phyloP scores from a whole-genome alignment of 257 asterid genomes.

The Solanum chilense region DNA sequence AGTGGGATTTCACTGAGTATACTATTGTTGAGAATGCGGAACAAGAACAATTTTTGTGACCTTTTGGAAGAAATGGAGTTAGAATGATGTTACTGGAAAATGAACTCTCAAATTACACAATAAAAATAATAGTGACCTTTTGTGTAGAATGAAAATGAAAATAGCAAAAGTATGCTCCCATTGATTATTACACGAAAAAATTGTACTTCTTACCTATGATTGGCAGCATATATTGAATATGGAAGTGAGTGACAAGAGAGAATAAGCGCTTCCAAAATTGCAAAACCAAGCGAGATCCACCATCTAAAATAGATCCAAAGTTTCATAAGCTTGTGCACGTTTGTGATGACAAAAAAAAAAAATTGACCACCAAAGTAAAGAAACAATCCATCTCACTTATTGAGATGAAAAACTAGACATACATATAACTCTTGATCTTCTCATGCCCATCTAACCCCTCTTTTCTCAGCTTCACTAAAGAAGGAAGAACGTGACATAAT shows the following conservation, averaged over 20 bases:
- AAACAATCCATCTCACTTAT: conserved; percentile 61
- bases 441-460: conserved; percentile 99
- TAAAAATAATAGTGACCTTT: background rate
- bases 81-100: background rate
- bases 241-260: conserved; percentile 88
- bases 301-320: conserved; percentile 52
- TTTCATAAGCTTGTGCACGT: conserved; percentile 2
- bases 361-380: background rate
- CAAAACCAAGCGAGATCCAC: conserved; percentile 97
- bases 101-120: background rate
- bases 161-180: background rate
- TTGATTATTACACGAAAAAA: background rate
- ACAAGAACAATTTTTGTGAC: background rate
- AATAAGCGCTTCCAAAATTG: conserved; percentile 62
- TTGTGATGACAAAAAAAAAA: conserved; percentile 4
- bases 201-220: conserved; percentile 54
- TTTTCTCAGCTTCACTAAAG: conserved; percentile 92
- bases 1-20: background rate
- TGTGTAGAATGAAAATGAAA: background rate
- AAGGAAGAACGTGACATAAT: conserved; percentile 78
- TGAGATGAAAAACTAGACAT: conserved; percentile 72
- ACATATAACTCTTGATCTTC: conserved; percentile 99
- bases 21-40: background rate
- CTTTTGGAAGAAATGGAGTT: background rate
- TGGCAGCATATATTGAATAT: conserved; percentile 81